Percentiles rank a stretch among this genome's conserved stretches.
Evolutionary conservation across 2,329 filamentous ascomycete genomes (phyloP).

Genomic region (Diplodia corticola): DNA sequence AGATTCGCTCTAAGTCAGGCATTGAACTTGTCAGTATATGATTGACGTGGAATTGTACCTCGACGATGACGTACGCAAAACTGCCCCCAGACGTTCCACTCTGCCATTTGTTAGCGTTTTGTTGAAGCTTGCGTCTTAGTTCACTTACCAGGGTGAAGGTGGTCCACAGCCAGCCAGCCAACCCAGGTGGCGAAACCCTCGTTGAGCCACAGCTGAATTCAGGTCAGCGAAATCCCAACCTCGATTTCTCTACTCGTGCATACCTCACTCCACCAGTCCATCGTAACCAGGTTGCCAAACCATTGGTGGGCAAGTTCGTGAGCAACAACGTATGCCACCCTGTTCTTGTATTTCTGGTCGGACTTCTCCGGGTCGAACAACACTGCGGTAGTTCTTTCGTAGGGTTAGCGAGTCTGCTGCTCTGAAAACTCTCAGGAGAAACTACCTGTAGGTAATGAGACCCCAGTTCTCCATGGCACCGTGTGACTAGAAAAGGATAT

Average conservation of each 20-base stretch:
- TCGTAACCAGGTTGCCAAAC: conserved; percentile 94
- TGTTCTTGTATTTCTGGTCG: conserved; percentile 86
- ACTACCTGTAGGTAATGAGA: conserved; percentile 80
- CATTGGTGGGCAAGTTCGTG: conserved; percentile 96
- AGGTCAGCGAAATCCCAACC: background rate
- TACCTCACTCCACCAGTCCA: conserved; percentile 91
- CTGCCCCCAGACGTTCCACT: conserved; percentile 97
- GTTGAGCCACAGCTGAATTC: conserved; percentile 72
- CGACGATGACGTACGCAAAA: conserved; percentile 71
- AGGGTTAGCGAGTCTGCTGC: conserved; percentile 17
- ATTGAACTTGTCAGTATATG: conserved; percentile 40
- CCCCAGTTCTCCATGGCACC: conserved; percentile 97
- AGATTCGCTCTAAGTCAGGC: conserved; percentile 68
- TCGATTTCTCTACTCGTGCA: background rate
- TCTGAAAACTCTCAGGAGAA: background rate
- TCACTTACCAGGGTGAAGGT: conserved; percentile 72
- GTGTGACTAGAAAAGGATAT: conserved; percentile 53
- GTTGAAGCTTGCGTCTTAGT: background rate
- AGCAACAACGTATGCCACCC: conserved; percentile 95
- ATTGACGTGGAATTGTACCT: conserved; percentile 49
- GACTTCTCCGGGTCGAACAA: conserved; percentile 94
- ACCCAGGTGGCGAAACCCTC: conserved; percentile 99
- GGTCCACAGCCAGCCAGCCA: conserved; percentile 87
- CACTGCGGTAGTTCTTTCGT: conserved; percentile 72
- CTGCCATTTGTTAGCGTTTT: conserved; percentile 43